Evolutionary conservation across 345 rosid species (phyloP).

Genomic region (Atalantia buxifolia): DNA sequence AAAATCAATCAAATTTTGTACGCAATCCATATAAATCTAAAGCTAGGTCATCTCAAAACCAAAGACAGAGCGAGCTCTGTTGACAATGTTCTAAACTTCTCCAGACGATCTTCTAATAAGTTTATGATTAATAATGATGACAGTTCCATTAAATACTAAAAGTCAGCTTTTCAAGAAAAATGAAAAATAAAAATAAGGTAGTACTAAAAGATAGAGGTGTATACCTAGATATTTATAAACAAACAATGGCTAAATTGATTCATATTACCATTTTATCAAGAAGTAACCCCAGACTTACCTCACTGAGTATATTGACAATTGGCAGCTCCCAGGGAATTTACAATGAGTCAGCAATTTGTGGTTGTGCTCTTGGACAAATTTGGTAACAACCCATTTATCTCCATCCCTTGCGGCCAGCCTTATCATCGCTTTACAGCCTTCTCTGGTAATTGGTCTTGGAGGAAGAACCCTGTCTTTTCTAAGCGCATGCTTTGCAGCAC

Average conservation of each 20-base stretch:
- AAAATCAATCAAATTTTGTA: neutral
- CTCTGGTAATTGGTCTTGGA: conserved; percentile 38
- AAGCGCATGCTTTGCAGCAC: conserved; percentile 29
- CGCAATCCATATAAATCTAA: too few relatives aligned
- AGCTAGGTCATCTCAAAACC: too few relatives aligned
- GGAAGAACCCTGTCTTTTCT: conserved; percentile 45
- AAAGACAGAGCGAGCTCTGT: neutral
- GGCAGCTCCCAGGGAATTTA: conserved; percentile 37
- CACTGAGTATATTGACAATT: conserved; percentile 33
- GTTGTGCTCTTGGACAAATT: conserved; percentile 37
- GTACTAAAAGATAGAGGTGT: neutral
- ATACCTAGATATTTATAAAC: neutral
- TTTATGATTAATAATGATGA: neutral
- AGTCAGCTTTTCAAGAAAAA: neutral
- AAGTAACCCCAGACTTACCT: conserved; percentile 21
- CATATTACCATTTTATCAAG: neutral
- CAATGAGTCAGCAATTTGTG: conserved; percentile 31
- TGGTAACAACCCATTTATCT: conserved; percentile 39
- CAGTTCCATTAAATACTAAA: neutral
- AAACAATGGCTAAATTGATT: neutral
- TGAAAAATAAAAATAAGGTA: neutral
- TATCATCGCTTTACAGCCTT: conserved; percentile 50
- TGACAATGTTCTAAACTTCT: neutral
- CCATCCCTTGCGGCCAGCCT: conserved; percentile 43
- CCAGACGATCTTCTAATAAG: neutral